A percentile compares a stretch with the other conserved stretches of the same genome.
phyloP scores from a whole-genome alignment of 2,329 filamentous ascomycete genomes.

The Colletotrichum spaethianum region DNA sequence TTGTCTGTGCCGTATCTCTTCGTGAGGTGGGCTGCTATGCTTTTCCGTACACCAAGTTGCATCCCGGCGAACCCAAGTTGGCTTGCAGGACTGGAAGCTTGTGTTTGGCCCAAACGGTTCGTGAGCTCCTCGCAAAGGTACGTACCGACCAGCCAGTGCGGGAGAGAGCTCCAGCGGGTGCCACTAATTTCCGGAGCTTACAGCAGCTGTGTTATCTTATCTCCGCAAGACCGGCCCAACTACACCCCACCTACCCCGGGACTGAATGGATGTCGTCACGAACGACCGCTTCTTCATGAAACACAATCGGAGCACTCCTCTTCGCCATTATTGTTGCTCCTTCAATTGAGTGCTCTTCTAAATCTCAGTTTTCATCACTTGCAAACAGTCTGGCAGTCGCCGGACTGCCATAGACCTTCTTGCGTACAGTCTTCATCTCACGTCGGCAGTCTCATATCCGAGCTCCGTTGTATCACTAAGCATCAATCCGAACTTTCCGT shows the following conservation, averaged over 20 bases:
- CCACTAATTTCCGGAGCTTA: constrained; percentile 32
- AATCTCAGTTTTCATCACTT: neutral
- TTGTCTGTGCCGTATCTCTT: neutral
- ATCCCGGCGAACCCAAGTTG: constrained; percentile 31
- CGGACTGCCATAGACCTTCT: constrained; percentile 7
- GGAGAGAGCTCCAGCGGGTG: constrained; percentile 8
- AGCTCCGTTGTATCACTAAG: constrained; percentile 38
- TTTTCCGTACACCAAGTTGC: constrained; percentile 20
- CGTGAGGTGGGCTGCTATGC: neutral
- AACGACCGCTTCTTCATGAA: constrained; percentile 34
- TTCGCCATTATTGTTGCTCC: neutral
- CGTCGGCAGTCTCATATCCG: constrained; percentile 38
- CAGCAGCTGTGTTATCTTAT: constrained; percentile 39
- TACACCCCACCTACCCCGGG: constrained; percentile 33
- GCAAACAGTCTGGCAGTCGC: neutral
- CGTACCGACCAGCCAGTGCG: neutral
- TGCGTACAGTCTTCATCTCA: constrained; percentile 18
- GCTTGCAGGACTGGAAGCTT: constrained; percentile 9
- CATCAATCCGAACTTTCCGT: constrained; percentile 34
- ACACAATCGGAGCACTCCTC: constrained; percentile 19
- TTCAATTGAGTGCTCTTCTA: neutral
- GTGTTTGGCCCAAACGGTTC: neutral
- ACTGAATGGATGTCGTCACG: constrained; percentile 41
- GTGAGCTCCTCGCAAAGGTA: neutral
- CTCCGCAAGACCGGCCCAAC: constrained; percentile 33